phyloP scores from a whole-genome alignment of 108 stramenopile genomes.

The Conticribra weissflogii region DNA sequence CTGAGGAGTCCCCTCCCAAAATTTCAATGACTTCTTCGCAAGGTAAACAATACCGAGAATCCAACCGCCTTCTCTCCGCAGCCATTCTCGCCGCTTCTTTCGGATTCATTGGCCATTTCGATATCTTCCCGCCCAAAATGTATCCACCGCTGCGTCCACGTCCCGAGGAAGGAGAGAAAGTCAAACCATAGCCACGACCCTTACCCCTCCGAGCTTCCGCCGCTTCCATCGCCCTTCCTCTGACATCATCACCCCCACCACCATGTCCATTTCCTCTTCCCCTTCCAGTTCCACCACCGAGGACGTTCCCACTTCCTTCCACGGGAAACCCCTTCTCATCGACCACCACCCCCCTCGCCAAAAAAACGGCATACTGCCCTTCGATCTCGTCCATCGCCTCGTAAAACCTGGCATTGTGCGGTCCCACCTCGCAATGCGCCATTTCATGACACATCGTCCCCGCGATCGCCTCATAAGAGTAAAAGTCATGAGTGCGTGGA shows the following conservation, averaged over 20 bases:
- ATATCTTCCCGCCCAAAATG: constrained; percentile 3
- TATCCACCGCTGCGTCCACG: constrained; percentile 1
- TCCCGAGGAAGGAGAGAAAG: too few relatives aligned
- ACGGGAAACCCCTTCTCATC: constrained; percentile 52
- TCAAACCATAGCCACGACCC: too few relatives aligned
- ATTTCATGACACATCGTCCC: constrained; percentile 88
- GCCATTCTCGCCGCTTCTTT: constrained; percentile 49
- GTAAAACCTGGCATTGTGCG: constrained; percentile 72
- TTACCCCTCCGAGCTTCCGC: too few relatives aligned
- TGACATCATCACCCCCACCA: neutral
- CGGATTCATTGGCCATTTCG: constrained; percentile 7
- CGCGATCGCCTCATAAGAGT: constrained; percentile 71
- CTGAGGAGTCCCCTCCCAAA: constrained; percentile 35
- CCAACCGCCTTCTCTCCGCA: constrained; percentile 45
- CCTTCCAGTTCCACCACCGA: constrained; percentile 5
- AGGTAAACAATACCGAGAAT: constrained; percentile 53
- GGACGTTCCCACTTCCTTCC: constrained; percentile 1
- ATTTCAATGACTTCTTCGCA: constrained; percentile 56
- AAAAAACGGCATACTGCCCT: constrained; percentile 60
- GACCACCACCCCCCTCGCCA: constrained; percentile 46
- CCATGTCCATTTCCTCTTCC: neutral
- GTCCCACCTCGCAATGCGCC: constrained; percentile 65
- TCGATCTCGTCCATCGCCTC: constrained; percentile 85
- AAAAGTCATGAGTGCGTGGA: constrained; percentile 41
- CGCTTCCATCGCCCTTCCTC: too few relatives aligned